Conservation (phyloP, 2,329 filamentous ascomycete genomes). For the Aspergillus ochraceus region DNA sequence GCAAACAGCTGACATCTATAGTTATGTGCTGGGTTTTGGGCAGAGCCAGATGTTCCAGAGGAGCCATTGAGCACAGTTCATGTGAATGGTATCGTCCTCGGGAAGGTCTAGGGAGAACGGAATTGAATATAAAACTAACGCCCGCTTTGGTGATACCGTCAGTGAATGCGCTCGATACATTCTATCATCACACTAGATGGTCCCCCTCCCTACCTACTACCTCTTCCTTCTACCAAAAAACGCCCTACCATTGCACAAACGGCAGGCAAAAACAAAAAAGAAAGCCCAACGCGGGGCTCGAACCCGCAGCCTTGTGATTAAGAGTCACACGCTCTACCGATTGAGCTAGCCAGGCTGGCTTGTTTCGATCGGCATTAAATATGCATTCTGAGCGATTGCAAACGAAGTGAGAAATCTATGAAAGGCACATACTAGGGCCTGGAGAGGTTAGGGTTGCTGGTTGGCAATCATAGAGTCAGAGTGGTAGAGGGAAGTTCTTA, state of each 20-base stretch:
- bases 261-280: too few relatives aligned
- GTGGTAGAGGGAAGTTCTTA: too few relatives aligned
- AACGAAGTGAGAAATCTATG: too few relatives aligned
- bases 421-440: too few relatives aligned
- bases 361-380: not conserved
- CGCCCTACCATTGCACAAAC: too few relatives aligned
- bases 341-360: slow-evolving; percentile 51
- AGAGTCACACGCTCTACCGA: slow-evolving; percentile 54
- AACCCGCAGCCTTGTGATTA: slow-evolving; percentile 47
- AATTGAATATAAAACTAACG: slow-evolving; percentile 50
- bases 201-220: not conserved
- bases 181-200: slow-evolving; percentile 18
- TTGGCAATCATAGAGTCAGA: too few relatives aligned
- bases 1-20: slow-evolving; percentile 49
- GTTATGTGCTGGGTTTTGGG: slow-evolving; percentile 1
- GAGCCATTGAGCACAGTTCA: slow-evolving; percentile 44
- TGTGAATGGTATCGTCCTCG: slow-evolving; percentile 52
- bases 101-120: slow-evolving; percentile 51
- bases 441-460: too few relatives aligned
- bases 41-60: not conserved
- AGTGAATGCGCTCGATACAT: slow-evolving; percentile 22
- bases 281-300: slow-evolving; percentile 41
- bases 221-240: slow-evolving; percentile 30
- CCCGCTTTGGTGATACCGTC: slow-evolving; percentile 41
- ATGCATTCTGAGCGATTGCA: too few relatives aligned